Conservation (phyloP, 2,329 filamentous ascomycete genomes). For the Sporothrix inflata region DNA sequence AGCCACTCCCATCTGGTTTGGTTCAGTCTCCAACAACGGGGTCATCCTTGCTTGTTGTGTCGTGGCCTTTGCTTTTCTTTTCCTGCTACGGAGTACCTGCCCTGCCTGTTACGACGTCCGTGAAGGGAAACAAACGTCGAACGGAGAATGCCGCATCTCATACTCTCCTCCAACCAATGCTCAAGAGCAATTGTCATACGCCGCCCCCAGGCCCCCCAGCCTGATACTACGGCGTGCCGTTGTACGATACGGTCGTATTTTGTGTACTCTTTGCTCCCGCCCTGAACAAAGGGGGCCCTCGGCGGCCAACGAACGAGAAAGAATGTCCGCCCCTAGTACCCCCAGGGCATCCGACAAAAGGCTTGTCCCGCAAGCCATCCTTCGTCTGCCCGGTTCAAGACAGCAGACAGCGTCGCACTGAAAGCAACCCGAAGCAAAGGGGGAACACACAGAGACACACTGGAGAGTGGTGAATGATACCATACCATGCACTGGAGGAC, state of each 20-base stretch:
- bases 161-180: background rate
- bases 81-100: no score
- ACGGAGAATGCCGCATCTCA: conserved; percentile 13
- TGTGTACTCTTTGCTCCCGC: background rate
- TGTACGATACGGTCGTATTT: background rate
- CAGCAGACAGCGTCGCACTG: background rate
- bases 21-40: conserved; percentile 2
- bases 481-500: background rate
- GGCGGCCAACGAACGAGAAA: background rate
- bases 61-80: background rate
- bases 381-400: conserved; percentile 21
- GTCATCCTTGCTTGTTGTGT: background rate
- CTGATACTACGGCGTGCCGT: background rate
- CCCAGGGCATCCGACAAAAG: conserved; percentile 10
- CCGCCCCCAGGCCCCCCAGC: no score
- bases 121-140: background rate
- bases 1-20: background rate
- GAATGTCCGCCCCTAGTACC: background rate
- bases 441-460: background rate
- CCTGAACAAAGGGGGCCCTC: background rate
- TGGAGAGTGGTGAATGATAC: no score
- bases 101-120: background rate
- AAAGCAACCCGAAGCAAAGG: background rate
- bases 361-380: conserved; percentile 14
- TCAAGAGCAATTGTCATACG: background rate